phyloP scores from a whole-genome alignment of 2,329 filamentous ascomycete genomes.

The Lasiodiplodia hormozganensis region DNA sequence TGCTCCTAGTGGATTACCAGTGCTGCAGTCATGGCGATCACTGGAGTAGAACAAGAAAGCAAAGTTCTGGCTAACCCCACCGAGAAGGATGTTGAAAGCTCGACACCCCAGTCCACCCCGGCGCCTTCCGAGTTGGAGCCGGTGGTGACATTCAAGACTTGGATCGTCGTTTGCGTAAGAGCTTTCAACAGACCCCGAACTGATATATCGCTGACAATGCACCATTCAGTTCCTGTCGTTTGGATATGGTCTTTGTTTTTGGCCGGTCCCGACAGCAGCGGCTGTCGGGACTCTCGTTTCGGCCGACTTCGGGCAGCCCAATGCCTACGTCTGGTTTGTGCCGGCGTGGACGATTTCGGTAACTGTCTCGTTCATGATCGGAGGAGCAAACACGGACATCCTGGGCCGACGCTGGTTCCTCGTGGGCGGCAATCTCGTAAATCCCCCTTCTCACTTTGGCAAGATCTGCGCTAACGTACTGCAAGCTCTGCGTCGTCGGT shows the following conservation, averaged over 20 bases:
- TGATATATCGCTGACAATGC: too few species aligned
- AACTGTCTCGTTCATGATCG: conserved; percentile 33
- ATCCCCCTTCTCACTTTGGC: conserved; percentile 17
- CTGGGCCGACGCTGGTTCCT: conserved; percentile 58
- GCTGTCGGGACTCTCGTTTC: conserved; percentile 33
- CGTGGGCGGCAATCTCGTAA: conserved; percentile 51
- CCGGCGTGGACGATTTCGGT: conserved; percentile 35
- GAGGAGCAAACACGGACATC: conserved; percentile 55
- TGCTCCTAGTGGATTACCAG: neutral
- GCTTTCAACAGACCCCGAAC: neutral
- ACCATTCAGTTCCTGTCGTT: conserved; percentile 34
- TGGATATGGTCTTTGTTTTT: conserved; percentile 40
- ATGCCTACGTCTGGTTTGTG: conserved; percentile 35
- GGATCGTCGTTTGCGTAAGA: conserved; percentile 11
- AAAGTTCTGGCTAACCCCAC: neutral
- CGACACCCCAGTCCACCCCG: neutral
- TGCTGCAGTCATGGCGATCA: neutral
- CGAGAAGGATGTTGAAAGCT: conserved; percentile 12
- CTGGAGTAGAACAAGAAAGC: neutral
- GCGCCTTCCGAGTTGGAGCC: conserved; percentile 7
- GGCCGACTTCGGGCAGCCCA: conserved; percentile 7
- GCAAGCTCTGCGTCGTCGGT: conserved; percentile 2
- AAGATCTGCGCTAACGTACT: neutral
- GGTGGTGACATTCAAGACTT: conserved; percentile 19
- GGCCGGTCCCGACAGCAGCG: conserved; percentile 40